Conservation (phyloP, 1,284 basidiomycete genomes). For the Ceratobasidium sp. region DNA sequence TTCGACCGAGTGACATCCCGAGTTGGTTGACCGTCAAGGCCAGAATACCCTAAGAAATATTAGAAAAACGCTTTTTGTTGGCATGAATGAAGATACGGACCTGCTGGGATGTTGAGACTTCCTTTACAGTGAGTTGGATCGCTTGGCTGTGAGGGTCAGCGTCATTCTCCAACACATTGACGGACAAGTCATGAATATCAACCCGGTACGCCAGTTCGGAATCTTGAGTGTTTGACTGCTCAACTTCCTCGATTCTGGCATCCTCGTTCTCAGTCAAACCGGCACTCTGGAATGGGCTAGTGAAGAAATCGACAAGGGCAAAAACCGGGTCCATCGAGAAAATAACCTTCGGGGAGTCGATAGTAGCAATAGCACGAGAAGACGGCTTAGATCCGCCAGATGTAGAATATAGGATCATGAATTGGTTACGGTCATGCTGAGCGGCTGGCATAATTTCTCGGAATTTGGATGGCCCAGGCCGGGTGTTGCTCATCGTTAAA, state of each 20-base stretch:
- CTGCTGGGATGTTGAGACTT: constrained; percentile 93
- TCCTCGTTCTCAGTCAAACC: constrained; percentile 6
- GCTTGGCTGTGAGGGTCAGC: constrained; percentile 82
- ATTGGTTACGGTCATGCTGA: constrained; percentile 81
- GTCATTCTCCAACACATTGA: constrained; percentile 91
- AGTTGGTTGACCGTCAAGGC: constrained; percentile 83
- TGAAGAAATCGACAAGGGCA: constrained; percentile 86
- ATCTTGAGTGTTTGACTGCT: constrained; percentile 50
- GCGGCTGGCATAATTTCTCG: constrained; percentile 95
- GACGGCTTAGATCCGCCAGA: constrained; percentile 66
- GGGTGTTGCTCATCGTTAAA: constrained; percentile 90
- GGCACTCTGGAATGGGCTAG: constrained; percentile 61
- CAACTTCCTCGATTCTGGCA: constrained; percentile 39
- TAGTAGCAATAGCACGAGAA: constrained; percentile 80
- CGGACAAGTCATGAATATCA: constrained; percentile 90
- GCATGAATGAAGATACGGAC: constrained; percentile 52
- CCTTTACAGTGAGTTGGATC: constrained; percentile 84
- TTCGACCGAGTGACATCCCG: constrained; percentile 93
- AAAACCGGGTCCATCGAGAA: constrained; percentile 95
- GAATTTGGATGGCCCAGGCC: constrained; percentile 83
- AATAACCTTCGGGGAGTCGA: constrained; percentile 94
- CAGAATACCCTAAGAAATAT: constrained; percentile 72
- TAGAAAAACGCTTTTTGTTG: constrained; percentile 1
- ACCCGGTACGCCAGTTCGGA: constrained; percentile 68
- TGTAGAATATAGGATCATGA: constrained; percentile 91